Conservation (phyloP, 495 filamentous ascomycete genomes). For the Talaromyces stipitatus region DNA sequence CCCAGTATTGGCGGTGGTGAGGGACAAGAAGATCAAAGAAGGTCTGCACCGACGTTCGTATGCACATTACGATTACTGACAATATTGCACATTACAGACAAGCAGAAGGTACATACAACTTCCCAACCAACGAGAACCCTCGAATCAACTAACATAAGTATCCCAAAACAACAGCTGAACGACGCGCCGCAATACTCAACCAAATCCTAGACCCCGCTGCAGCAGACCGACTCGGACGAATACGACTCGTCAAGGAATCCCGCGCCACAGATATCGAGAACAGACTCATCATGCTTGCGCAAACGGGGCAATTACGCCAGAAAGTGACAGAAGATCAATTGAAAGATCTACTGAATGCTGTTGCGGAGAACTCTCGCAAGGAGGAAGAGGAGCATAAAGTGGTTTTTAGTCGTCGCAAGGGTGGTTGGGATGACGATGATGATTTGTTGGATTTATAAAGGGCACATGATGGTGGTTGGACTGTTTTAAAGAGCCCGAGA, state of each 20-base stretch:
- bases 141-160: background rate
- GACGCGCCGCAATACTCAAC: slow-evolving; percentile 65
- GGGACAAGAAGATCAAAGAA: slow-evolving; percentile 57
- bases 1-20: slow-evolving; percentile 39
- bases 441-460: slow-evolving; percentile 63
- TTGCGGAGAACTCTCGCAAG: slow-evolving; percentile 62
- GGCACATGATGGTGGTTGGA: background rate
- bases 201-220: slow-evolving; percentile 95
- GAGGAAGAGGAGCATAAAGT: slow-evolving; percentile 66
- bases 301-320: slow-evolving; percentile 71
- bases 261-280: slow-evolving; percentile 89
- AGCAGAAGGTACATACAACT: slow-evolving; percentile 53
- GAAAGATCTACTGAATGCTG: slow-evolving; percentile 77
- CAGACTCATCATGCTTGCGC: slow-evolving; percentile 84
- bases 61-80: background rate
- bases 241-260: slow-evolving; percentile 89
- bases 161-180: slow-evolving; percentile 23
- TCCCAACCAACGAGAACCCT: background rate
- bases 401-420: slow-evolving; percentile 74
- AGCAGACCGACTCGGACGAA: slow-evolving; percentile 85
- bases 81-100: slow-evolving; percentile 32
- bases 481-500: background rate
- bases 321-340: slow-evolving; percentile 91
- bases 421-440: slow-evolving; percentile 82
- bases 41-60: slow-evolving; percentile 29